A percentile compares a stretch with the other conserved stretches of the same genome.
Conservation (phyloP, 768 basidiomycete genomes). For the Lyophyllum atratum region DNA sequence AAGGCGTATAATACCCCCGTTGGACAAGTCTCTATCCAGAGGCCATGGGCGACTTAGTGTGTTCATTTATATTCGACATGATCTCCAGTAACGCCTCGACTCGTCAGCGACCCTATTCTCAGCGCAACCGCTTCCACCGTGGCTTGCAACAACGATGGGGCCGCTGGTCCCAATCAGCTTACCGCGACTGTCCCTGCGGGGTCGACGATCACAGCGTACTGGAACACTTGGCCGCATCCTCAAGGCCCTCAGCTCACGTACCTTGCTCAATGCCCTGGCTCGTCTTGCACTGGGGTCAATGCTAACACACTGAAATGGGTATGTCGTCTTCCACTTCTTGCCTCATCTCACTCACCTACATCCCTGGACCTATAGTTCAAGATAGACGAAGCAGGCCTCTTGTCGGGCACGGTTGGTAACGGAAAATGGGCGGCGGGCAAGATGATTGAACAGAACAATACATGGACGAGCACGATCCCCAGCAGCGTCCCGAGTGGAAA, state of each 20-base stretch:
- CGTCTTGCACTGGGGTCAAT: constrained; percentile 40
- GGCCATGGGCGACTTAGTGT: constrained; percentile 48
- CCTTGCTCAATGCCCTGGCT: constrained; percentile 46
- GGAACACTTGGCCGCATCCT: constrained; percentile 48
- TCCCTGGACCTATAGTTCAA: constrained; percentile 35
- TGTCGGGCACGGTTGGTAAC: constrained; percentile 40
- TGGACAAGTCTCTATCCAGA: constrained; percentile 44
- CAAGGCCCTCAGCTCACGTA: constrained; percentile 46
- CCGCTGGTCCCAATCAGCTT: constrained; percentile 37
- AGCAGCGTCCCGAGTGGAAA: constrained; percentile 41
- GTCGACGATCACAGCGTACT: constrained; percentile 42
- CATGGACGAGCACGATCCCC: constrained; percentile 48
- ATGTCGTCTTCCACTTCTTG: constrained; percentile 1
- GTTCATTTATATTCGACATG: too few species aligned
- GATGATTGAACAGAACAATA: constrained; percentile 45
- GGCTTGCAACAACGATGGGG: constrained; percentile 47
- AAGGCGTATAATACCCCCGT: constrained; percentile 41
- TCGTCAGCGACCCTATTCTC: constrained; percentile 42
- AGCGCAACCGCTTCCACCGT: constrained; percentile 37
- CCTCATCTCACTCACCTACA: neutral
- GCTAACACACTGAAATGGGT: constrained; percentile 44
- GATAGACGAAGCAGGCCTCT: constrained; percentile 46
- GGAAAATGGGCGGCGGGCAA: constrained; percentile 43
- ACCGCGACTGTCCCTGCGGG: constrained; percentile 46
- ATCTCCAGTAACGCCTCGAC: too few species aligned